Percentiles rank a stretch among this genome's conserved stretches.
Evolutionary conservation across 192 early-diverging fungal species (phyloP).

Genomic region (Chytriomyces sp.): DNA sequence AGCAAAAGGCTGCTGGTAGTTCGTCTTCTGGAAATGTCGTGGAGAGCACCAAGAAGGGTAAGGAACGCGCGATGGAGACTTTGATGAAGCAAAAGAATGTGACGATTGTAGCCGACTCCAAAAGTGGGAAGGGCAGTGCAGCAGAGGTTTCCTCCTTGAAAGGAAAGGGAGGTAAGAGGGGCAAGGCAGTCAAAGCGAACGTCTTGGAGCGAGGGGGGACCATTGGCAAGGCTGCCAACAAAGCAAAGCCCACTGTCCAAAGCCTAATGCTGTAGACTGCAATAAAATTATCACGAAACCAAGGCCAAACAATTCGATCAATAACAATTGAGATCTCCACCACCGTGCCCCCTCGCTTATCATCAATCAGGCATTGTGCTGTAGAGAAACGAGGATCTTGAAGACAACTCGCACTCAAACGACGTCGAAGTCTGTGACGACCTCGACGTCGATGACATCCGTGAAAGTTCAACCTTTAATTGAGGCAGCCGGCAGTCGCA

Average conservation of each 20-base stretch:
- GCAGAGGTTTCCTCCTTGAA: slow-evolving; percentile 30
- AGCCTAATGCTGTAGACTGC: slow-evolving; percentile 18
- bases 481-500: neutral
- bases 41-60: slow-evolving; percentile 46
- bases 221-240: slow-evolving; percentile 34
- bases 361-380: too few species aligned
- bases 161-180: slow-evolving; percentile 36
- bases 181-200: slow-evolving; percentile 43
- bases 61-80: slow-evolving; percentile 63
- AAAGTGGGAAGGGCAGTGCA: slow-evolving; percentile 40
- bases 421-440: neutral
- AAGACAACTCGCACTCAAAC: neutral
- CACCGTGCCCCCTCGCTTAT: too few species aligned
- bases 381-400: too few species aligned
- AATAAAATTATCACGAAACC: neutral
- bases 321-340: too few species aligned
- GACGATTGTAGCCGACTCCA: slow-evolving; percentile 54
- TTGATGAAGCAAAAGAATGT: slow-evolving; percentile 68
- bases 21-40: slow-evolving; percentile 52
- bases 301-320: too few species aligned
- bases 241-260: slow-evolving; percentile 2
- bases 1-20: slow-evolving; percentile 40
- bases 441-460: neutral
- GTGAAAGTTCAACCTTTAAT: neutral
- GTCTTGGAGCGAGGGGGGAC: slow-evolving; percentile 49